Evolutionary conservation across 805 yeast genomes (phyloP).

Genomic region (Jamesozyma gamospora): DNA sequence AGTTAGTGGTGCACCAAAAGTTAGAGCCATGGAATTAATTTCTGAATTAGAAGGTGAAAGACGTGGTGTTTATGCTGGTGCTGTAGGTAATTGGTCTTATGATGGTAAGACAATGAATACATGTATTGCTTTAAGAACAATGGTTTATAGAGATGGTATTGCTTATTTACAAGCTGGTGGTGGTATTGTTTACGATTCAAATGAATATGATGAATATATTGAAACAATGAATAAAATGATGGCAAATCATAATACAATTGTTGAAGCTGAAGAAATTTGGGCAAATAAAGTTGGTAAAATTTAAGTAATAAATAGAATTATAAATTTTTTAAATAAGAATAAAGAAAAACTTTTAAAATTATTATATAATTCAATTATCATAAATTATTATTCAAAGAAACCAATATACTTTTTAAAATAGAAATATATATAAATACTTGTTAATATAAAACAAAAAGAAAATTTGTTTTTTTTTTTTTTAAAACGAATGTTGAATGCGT

Average conservation of each 20-base stretch:
- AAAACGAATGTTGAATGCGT: constrained; percentile 31
- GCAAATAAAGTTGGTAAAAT: constrained; percentile 33
- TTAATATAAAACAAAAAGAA: background rate
- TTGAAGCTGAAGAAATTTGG: constrained; percentile 85
- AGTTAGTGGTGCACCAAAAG: constrained; percentile 97
- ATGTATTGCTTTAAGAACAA: constrained; percentile 93
- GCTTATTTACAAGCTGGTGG: constrained; percentile 98
- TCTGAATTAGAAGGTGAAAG: constrained; percentile 84
- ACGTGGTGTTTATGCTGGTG: constrained; percentile 97
- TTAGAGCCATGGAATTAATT: constrained; percentile 90
- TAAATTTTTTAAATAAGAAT: background rate
- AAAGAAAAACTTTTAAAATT: no score
- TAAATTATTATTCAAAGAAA: no score
- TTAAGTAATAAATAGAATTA: background rate
- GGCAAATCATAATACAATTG: constrained; percentile 82
- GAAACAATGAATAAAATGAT: constrained; percentile 97
- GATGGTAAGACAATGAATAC: constrained; percentile 95
- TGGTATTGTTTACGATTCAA: constrained; percentile 92
- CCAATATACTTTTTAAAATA: no score
- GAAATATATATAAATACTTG: no score
- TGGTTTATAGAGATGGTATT: constrained; percentile 83
- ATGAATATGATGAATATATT: constrained; percentile 87
- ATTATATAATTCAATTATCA: no score
- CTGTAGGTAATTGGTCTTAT: constrained; percentile 97
- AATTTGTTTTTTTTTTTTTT: background rate